These are phyloP conservation scores for Candida dubliniensis DNA, from an alignment of 1,139 yeast species.

Conservation along the genomic window DNA sequence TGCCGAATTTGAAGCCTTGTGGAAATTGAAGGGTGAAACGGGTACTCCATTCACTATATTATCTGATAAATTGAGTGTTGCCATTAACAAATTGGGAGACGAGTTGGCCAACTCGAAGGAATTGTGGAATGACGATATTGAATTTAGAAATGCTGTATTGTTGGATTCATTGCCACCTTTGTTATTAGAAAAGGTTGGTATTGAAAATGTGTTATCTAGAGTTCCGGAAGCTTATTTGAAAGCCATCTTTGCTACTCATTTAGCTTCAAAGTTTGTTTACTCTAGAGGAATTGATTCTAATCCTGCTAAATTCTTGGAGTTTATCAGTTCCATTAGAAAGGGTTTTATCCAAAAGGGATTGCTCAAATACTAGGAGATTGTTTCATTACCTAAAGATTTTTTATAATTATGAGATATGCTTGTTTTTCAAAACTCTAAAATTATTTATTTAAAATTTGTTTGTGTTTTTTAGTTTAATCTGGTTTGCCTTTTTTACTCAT, in stretches of 20 bases:
- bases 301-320: conserved; percentile 83
- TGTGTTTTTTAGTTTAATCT: not conserved
- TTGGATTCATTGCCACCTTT: conserved; percentile 76
- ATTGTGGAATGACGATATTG: conserved; percentile 79
- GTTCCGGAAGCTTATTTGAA: conserved; percentile 87
- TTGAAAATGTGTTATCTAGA: conserved; percentile 65
- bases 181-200: conserved; percentile 72
- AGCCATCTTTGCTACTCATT: conserved; percentile 87
- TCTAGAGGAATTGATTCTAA: conserved; percentile 79
- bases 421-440: not conserved
- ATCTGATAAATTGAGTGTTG: conserved; percentile 80
- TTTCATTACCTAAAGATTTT: not conserved
- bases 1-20: conserved; percentile 81
- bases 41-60: conserved; percentile 72
- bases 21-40: conserved; percentile 73
- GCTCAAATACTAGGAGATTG: conserved; percentile 17
- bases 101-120: conserved; percentile 81
- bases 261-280: conserved; percentile 89
- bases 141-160: conserved; percentile 76
- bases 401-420: not conserved
- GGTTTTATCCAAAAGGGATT: conserved; percentile 35
- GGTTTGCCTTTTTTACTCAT: not conserved
- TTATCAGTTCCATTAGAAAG: conserved; percentile 49
- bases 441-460: not conserved
- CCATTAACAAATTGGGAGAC: conserved; percentile 87